phyloP scores from a whole-genome alignment of 1,139 yeast genomes.

The Pichia sp. region DNA sequence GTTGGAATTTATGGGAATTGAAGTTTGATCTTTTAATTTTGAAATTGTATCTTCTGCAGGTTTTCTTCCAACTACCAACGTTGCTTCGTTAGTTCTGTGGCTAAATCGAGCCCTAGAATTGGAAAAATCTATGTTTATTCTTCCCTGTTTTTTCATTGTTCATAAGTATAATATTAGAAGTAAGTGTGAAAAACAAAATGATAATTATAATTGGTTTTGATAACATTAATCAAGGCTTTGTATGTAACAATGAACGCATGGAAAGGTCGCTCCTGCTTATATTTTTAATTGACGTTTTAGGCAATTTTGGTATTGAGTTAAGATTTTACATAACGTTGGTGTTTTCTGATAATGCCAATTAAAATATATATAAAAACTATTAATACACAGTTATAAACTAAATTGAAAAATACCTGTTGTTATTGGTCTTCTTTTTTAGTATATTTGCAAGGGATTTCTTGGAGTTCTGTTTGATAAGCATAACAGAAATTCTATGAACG shows the following conservation, averaged over 20 bases:
- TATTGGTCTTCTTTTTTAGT: constrained; percentile 5
- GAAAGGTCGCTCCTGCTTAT: too few species aligned
- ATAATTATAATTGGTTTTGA: too few species aligned
- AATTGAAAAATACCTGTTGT: constrained; percentile 7
- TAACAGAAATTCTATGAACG: constrained; percentile 3
- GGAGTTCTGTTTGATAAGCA: constrained; percentile 3
- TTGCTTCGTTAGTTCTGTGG: constrained; percentile 29
- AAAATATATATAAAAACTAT: too few species aligned
- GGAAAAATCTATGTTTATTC: constrained; percentile 23
- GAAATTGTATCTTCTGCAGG: not conserved
- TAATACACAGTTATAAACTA: too few species aligned
- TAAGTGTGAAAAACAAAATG: too few species aligned
- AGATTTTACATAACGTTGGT: too few species aligned
- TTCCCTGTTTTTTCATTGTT: constrained; percentile 8
- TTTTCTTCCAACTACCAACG: constrained; percentile 27
- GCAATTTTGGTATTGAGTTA: too few species aligned
- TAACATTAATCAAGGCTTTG: too few species aligned
- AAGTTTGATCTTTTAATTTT: not conserved
- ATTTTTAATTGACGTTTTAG: too few species aligned
- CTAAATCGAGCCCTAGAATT: constrained; percentile 24
- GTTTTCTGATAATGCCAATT: too few species aligned
- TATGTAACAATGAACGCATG: too few species aligned
- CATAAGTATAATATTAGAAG: too few species aligned
- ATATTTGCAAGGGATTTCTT: constrained; percentile 5
- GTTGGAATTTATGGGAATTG: not conserved